Conservation (phyloP, 1,284 basidiomycete genomes). For the Heterobasidion occidentale region DNA sequence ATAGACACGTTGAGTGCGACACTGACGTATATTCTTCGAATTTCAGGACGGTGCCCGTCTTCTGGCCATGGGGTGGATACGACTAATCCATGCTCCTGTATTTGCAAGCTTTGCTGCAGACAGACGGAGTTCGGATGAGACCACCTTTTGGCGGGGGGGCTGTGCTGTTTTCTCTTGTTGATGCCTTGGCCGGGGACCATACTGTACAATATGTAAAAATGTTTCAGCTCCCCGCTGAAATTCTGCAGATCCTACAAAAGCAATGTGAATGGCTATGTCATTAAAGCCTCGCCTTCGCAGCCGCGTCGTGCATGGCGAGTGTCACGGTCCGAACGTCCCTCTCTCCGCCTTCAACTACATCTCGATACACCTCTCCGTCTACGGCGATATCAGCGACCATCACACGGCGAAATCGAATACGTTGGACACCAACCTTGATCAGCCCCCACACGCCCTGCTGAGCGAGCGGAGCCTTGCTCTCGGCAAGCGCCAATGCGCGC, state of each 20-base stretch:
- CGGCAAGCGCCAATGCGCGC: slow-evolving; percentile 52
- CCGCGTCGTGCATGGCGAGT: slow-evolving; percentile 21
- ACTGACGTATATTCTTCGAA: slow-evolving; percentile 2
- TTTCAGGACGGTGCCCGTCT: slow-evolving; percentile 23
- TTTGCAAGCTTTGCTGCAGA: too few relatives aligned
- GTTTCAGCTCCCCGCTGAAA: too few relatives aligned
- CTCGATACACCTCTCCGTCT: slow-evolving; percentile 37
- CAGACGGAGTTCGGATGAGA: too few relatives aligned
- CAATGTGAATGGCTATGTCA: background rate
- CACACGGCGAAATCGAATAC: background rate
- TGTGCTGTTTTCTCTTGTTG: too few relatives aligned
- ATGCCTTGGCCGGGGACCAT: too few relatives aligned
- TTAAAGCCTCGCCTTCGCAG: slow-evolving; percentile 26
- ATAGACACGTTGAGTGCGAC: background rate
- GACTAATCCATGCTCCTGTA: background rate
- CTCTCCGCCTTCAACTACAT: slow-evolving; percentile 23
- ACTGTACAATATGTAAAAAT: too few relatives aligned
- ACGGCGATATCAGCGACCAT: background rate
- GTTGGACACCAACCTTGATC: slow-evolving; percentile 37
- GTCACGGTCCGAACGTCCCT: slow-evolving; percentile 17
- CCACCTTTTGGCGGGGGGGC: too few relatives aligned
- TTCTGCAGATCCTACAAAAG: background rate
- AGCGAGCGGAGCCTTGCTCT: slow-evolving; percentile 38
- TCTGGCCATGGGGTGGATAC: slow-evolving; percentile 26
- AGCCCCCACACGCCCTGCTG: slow-evolving; percentile 56